Evolutionary conservation across 176 grass and related monocot genomes (phyloP).

Genomic region (Cocos nucifera): DNA sequence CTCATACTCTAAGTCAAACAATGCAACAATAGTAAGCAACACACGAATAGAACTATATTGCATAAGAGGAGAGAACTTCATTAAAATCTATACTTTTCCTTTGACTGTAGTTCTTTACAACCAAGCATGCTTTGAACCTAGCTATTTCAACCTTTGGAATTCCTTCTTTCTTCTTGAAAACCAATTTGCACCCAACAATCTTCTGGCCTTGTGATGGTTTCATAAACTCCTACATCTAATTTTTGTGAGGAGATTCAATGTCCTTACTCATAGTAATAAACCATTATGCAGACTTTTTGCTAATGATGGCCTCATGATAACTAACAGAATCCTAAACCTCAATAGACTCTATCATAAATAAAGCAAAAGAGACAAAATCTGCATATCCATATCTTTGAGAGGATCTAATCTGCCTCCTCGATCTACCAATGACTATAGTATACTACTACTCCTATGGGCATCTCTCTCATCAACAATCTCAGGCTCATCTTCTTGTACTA

Average conservation of each 20-base stretch:
- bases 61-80: not conserved
- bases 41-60: too few relatives aligned
- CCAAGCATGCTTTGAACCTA: constrained; percentile 18
- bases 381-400: not conserved
- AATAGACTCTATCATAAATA: not conserved
- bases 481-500: not conserved
- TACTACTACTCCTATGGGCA: not conserved
- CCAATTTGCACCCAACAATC: constrained; percentile 21
- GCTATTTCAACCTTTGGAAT: not conserved
- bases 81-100: not conserved
- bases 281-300: not conserved
- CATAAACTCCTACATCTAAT: constrained; percentile 4
- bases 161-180: constrained; percentile 10
- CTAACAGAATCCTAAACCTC: not conserved
- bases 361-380: not conserved
- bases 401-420: not conserved
- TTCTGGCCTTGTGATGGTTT: constrained; percentile 10
- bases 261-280: not conserved
- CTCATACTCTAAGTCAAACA: not conserved
- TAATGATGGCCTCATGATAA: not conserved
- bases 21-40: too few relatives aligned
- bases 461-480: too few relatives aligned
- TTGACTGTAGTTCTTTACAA: not conserved
- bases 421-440: not conserved
- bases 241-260: constrained; percentile 15